phyloP scores from a whole-genome alignment of 768 basidiomycete genomes.

The Tubosaeta sp. region DNA sequence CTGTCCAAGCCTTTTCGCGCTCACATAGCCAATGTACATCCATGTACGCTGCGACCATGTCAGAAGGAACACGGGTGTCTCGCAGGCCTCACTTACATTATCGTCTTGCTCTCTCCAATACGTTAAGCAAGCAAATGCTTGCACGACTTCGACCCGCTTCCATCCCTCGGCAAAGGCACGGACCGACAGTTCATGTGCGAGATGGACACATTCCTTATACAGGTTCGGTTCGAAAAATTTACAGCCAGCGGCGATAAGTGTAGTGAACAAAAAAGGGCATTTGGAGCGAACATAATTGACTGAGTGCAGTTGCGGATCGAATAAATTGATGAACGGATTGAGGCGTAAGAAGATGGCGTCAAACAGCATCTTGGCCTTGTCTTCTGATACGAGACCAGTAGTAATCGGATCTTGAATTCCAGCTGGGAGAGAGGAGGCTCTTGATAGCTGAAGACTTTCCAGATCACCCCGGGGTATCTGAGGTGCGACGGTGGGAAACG shows the following conservation, averaged over 20 bases:
- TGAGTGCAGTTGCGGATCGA: conserved; percentile 85
- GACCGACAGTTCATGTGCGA: conserved; percentile 71
- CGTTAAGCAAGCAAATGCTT: conserved; percentile 83
- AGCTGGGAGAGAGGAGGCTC: conserved; percentile 34
- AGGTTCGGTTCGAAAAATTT: conserved; percentile 75
- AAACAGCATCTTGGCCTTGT: conserved; percentile 67
- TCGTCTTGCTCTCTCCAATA: conserved; percentile 92
- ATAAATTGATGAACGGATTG: conserved; percentile 86
- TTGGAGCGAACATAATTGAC: conserved; percentile 72
- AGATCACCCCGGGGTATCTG: conserved; percentile 32
- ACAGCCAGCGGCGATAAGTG: conserved; percentile 77
- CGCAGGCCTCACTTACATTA: conserved; percentile 44
- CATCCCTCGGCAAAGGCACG: conserved; percentile 74
- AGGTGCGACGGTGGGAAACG: conserved; percentile 26
- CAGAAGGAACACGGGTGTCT: conserved; percentile 6
- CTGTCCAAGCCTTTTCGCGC: conserved; percentile 21
- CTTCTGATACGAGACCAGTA: conserved; percentile 65
- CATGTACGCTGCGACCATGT: conserved; percentile 60
- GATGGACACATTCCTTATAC: conserved; percentile 63
- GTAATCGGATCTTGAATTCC: conserved; percentile 64
- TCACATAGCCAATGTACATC: conserved; percentile 83
- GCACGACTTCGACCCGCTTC: conserved; percentile 83
- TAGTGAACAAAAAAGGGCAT: conserved; percentile 81
- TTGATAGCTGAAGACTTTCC: conserved; percentile 33
- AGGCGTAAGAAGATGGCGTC: conserved; percentile 78